These are phyloP conservation scores for Debaryomycetaceae sp. DNA, from an alignment of 1,139 yeast genomes.

Conservation along the genomic window DNA sequence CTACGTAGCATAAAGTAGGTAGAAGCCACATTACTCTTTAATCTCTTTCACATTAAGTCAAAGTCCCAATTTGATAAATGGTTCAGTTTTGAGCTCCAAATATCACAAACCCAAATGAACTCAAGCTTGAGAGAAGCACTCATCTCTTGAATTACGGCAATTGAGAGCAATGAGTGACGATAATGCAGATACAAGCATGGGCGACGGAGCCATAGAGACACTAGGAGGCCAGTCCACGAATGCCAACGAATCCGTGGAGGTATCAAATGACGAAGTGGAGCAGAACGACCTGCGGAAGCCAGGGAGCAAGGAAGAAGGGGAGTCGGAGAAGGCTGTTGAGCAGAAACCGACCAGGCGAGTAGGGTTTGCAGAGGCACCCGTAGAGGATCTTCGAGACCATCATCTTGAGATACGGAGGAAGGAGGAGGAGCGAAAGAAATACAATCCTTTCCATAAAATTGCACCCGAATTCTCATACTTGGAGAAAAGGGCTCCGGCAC, in stretches of 20 bases:
- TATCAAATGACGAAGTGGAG: no score
- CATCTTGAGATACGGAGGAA: conserved; percentile 24
- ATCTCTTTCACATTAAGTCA: neutral
- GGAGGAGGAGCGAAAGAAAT: conserved; percentile 23
- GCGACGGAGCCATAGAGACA: no score
- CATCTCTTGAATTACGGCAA: neutral
- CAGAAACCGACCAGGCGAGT: neutral
- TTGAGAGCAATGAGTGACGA: neutral
- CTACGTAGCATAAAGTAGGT: conserved; percentile 23
- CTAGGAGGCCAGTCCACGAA: no score
- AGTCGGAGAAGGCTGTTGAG: conserved; percentile 23
- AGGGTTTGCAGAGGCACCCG: conserved; percentile 42
- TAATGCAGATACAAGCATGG: neutral
- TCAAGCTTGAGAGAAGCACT: neutral
- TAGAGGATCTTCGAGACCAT: conserved; percentile 34
- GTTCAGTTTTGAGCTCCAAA: neutral
- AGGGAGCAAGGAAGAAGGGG: neutral
- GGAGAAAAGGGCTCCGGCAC: conserved; percentile 22
- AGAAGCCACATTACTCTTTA: conserved; percentile 26
- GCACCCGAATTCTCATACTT: conserved; percentile 44
- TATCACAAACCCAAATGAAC: neutral
- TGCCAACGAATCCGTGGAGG: no score
- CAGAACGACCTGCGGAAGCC: neutral
- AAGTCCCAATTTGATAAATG: neutral
- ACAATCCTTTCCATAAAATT: conserved; percentile 38